These are phyloP conservation scores for Glycine soja DNA, from an alignment of 306 rosid species.

Conservation along the genomic window DNA sequence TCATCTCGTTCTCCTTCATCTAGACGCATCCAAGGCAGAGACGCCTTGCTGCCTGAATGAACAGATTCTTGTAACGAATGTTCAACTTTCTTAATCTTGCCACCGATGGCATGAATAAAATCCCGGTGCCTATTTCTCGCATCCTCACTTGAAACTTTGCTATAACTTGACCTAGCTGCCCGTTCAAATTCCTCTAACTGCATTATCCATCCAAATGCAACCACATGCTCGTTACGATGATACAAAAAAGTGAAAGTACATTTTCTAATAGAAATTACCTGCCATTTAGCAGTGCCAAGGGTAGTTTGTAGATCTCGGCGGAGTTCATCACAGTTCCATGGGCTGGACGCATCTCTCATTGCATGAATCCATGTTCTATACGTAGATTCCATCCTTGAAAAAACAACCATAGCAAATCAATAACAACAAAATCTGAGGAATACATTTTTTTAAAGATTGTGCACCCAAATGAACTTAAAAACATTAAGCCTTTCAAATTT, in stretches of 20 bases:
- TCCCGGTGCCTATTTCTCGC: conserved; percentile 76
- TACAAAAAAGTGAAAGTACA: neutral
- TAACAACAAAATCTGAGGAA: conserved; percentile 16
- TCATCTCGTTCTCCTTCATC: conserved; percentile 88
- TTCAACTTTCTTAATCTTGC: conserved; percentile 64
- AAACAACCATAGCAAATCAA: conserved; percentile 39
- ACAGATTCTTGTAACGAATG: conserved; percentile 60
- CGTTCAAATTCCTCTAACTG: conserved; percentile 89
- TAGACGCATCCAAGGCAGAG: conserved; percentile 76
- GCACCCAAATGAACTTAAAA: conserved; percentile 11
- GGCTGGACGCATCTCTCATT: conserved; percentile 58
- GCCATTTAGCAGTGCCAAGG: conserved; percentile 97
- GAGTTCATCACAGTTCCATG: conserved; percentile 76
- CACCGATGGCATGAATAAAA: conserved; percentile 71
- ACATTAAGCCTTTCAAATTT: conserved; percentile 7
- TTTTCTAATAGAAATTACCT: conserved; percentile 56
- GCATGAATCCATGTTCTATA: conserved; percentile 85
- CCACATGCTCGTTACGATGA: conserved; percentile 32
- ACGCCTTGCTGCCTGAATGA: conserved; percentile 58
- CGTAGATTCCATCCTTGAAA: conserved; percentile 86
- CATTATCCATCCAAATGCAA: conserved; percentile 50
- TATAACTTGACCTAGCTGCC: conserved; percentile 77
- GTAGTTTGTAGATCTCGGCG: conserved; percentile 81
- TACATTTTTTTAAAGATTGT: neutral
- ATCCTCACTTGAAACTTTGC: conserved; percentile 61